Evolutionary conservation across 306 rosid species (phyloP).

Genomic region (Aeschynomene evenia): DNA sequence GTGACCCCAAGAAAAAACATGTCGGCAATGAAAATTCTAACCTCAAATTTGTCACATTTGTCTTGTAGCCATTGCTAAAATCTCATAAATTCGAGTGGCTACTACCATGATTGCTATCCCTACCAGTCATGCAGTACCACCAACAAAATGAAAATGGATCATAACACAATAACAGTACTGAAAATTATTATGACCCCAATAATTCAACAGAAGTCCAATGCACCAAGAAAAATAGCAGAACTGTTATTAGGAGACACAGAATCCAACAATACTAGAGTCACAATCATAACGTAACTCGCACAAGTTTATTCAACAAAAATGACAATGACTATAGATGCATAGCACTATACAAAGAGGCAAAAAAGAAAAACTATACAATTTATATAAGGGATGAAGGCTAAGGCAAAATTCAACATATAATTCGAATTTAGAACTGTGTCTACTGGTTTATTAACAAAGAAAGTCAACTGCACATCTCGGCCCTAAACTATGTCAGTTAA

Average conservation of each 20-base stretch:
- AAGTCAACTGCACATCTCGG: slow-evolving; percentile 25
- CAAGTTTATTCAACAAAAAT: neutral
- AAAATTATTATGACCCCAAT: neutral
- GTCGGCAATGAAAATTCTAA: neutral
- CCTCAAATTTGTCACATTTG: neutral
- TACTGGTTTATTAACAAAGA: slow-evolving; percentile 18
- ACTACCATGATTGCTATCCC: neutral
- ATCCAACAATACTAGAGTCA: neutral
- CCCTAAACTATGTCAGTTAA: slow-evolving; percentile 35
- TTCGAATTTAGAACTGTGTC: slow-evolving; percentile 22
- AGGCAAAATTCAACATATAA: slow-evolving; percentile 20
- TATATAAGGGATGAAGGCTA: neutral
- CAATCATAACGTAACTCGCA: neutral
- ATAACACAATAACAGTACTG: neutral
- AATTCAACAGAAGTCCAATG: neutral
- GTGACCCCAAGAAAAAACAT: neutral
- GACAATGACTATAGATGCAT: neutral
- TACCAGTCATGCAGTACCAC: too few relatives aligned
- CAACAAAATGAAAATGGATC: too few relatives aligned
- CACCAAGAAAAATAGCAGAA: neutral
- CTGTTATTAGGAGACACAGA: neutral
- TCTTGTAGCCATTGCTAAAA: neutral
- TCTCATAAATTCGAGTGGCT: neutral
- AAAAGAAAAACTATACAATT: neutral
- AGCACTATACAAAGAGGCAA: too few relatives aligned